These are phyloP conservation scores for Lactarius sanguifluus DNA, from an alignment of 768 basidiomycete species.

Conservation along the genomic window DNA sequence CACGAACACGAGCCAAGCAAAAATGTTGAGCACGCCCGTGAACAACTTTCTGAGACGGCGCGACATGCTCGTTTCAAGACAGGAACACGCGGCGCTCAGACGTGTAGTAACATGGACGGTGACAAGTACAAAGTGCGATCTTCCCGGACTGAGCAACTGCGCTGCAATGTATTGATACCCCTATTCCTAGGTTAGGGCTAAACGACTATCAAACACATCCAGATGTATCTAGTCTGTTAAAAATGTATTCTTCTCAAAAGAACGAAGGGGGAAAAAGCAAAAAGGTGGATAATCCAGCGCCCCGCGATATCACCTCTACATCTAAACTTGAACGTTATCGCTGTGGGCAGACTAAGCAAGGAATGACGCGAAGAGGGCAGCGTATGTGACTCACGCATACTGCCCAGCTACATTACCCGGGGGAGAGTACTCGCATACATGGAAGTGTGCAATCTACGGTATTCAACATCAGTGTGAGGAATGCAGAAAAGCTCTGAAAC, in stretches of 20 bases:
- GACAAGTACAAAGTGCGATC: background rate
- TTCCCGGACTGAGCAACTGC: background rate
- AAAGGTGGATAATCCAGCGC: slow-evolving; percentile 3
- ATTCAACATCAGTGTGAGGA: slow-evolving; percentile 7
- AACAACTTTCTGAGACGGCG: slow-evolving; percentile 20
- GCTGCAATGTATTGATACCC: slow-evolving; percentile 1
- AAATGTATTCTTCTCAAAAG: background rate
- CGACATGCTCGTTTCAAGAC: slow-evolving; percentile 10
- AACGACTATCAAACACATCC: slow-evolving; percentile 17
- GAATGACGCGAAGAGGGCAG: background rate
- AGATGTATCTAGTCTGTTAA: slow-evolving; percentile 17
- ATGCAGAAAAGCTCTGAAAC: slow-evolving; percentile 30
- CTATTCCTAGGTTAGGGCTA: slow-evolving; percentile 15
- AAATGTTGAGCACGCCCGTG: slow-evolving; percentile 36
- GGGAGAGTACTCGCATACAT: slow-evolving; percentile 68
- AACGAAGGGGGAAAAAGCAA: background rate
- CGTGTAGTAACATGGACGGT: background rate
- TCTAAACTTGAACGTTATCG: slow-evolving; percentile 36
- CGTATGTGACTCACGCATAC: slow-evolving; percentile 51
- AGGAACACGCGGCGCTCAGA: slow-evolving; percentile 6
- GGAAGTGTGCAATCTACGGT: slow-evolving; percentile 52
- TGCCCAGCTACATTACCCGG: slow-evolving; percentile 64
- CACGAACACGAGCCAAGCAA: slow-evolving; percentile 35
- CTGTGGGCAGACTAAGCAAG: slow-evolving; percentile 26
- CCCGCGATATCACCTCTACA: background rate